phyloP scores from a whole-genome alignment of 2,329 filamentous ascomycete species.

The Alternaria incomplexa region DNA sequence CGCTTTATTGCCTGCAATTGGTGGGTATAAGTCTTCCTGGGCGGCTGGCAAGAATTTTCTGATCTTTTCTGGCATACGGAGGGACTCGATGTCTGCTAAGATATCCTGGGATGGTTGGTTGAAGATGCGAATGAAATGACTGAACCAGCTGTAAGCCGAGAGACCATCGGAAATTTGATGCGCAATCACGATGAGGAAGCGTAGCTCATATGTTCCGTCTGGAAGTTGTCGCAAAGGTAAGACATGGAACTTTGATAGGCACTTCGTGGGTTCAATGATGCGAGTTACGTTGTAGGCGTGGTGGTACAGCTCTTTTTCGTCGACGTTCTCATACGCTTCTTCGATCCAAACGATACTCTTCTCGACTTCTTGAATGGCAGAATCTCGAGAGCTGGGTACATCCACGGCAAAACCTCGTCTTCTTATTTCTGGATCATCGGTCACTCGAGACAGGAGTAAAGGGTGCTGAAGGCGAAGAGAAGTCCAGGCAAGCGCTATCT shows the following conservation, averaged over 20 bases:
- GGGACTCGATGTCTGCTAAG: slow-evolving; percentile 7
- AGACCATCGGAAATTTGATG: slow-evolving; percentile 57
- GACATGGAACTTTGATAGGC: slow-evolving; percentile 50
- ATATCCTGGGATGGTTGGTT: slow-evolving; percentile 18
- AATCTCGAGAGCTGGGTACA: slow-evolving; percentile 29
- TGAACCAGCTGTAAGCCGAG: slow-evolving; percentile 51
- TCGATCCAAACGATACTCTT: slow-evolving; percentile 47
- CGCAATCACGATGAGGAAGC: slow-evolving; percentile 50
- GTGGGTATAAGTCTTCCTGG: slow-evolving; percentile 56
- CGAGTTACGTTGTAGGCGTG: slow-evolving; percentile 52
- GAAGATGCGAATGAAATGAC: slow-evolving; percentile 45
- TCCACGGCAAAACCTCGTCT: slow-evolving; percentile 44
- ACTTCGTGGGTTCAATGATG: slow-evolving; percentile 46
- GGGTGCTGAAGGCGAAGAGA: slow-evolving; percentile 48
- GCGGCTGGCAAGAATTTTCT: slow-evolving; percentile 47
- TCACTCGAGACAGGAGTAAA: slow-evolving; percentile 45
- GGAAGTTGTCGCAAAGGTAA: slow-evolving; percentile 36
- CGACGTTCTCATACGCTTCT: slow-evolving; percentile 44
- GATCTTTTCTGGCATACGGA: slow-evolving; percentile 22
- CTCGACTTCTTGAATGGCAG: slow-evolving; percentile 40
- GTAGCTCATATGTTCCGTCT: slow-evolving; percentile 38
- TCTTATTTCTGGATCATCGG: slow-evolving; percentile 19
- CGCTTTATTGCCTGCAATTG: slow-evolving; percentile 45
- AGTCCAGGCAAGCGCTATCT: slow-evolving; percentile 51
- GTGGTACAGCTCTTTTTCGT: slow-evolving; percentile 47